Evolutionary conservation across 2,329 filamentous ascomycete genomes (phyloP).

Genomic region (Hymenoscyphus linearis): DNA sequence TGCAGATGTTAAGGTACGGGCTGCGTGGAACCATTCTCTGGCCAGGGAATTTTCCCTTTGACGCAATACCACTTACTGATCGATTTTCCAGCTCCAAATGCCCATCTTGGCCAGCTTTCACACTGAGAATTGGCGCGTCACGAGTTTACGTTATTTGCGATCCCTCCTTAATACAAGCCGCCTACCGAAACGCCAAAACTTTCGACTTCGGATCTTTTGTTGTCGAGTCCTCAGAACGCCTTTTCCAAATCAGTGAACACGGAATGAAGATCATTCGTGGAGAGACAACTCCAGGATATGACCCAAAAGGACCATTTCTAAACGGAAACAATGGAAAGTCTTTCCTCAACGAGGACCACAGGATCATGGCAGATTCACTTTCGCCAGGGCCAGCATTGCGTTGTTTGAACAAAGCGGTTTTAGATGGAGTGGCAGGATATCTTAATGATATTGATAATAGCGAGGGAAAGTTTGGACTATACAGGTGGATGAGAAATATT

Average conservation of each 20-base stretch:
- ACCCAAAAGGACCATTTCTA: constrained; percentile 22
- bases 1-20: constrained; percentile 36
- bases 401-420: constrained; percentile 35
- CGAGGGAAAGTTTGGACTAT: constrained; percentile 33
- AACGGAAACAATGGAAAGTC: constrained; percentile 30
- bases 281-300: constrained; percentile 23
- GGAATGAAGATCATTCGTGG: constrained; percentile 31
- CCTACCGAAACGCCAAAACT: constrained; percentile 36
- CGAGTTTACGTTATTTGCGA: constrained; percentile 42
- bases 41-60: neutral
- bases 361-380: constrained; percentile 35
- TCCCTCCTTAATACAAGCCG: constrained; percentile 37
- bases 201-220: constrained; percentile 41
- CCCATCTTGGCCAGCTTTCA: constrained; percentile 34
- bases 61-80: neutral
- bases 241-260: constrained; percentile 34
- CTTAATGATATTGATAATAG: constrained; percentile 28
- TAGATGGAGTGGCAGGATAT: constrained; percentile 33
- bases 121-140: constrained; percentile 40
- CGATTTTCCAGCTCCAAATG: constrained; percentile 18
- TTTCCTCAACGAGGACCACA: constrained; percentile 33
- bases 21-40: neutral
- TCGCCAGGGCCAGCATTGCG: constrained; percentile 33
- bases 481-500: constrained; percentile 36
- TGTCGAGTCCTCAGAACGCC: constrained; percentile 34